Evolutionary conservation across 2,329 filamentous ascomycete species (phyloP).

Genomic region (Pyrenochaeta sp.): DNA sequence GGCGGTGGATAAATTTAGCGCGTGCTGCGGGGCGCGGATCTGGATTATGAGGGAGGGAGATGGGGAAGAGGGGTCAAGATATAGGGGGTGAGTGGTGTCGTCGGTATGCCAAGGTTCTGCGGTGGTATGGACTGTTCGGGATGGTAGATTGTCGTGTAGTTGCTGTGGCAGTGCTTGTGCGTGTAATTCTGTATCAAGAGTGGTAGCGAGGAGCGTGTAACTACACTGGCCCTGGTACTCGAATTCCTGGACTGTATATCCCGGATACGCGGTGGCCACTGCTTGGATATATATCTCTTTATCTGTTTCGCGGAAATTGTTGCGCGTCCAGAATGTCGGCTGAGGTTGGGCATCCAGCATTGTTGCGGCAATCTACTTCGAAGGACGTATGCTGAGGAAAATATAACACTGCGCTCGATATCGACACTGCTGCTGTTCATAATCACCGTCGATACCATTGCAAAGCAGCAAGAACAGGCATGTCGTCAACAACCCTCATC

Average conservation of each 20-base stretch:
- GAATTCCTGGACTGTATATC: conserved; percentile 15
- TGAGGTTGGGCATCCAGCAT: too few relatives aligned
- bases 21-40: conserved; percentile 33
- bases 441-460: too few relatives aligned
- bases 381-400: too few relatives aligned
- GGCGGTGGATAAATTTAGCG: conserved; percentile 27
- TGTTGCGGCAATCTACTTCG: too few relatives aligned
- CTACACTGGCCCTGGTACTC: conserved; percentile 33
- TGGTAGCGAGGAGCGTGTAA: conserved; percentile 21
- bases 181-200: too few relatives aligned
- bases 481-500: neutral
- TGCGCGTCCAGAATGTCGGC: conserved; percentile 23
- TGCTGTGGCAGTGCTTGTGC: too few relatives aligned
- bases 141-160: neutral
- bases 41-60: conserved; percentile 30
- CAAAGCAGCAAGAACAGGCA: neutral
- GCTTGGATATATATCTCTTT: conserved; percentile 13
- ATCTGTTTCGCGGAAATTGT: conserved; percentile 15
- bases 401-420: too few relatives aligned
- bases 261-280: conserved; percentile 11
- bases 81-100: too few relatives aligned
- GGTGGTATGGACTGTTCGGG: neutral
- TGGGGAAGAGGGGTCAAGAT: too few relatives aligned
- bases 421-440: too few relatives aligned
- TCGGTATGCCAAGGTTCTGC: too few relatives aligned